Evolutionary conservation across 257 asterid species (phyloP).

Genomic region (Solanum chiquidenum): DNA sequence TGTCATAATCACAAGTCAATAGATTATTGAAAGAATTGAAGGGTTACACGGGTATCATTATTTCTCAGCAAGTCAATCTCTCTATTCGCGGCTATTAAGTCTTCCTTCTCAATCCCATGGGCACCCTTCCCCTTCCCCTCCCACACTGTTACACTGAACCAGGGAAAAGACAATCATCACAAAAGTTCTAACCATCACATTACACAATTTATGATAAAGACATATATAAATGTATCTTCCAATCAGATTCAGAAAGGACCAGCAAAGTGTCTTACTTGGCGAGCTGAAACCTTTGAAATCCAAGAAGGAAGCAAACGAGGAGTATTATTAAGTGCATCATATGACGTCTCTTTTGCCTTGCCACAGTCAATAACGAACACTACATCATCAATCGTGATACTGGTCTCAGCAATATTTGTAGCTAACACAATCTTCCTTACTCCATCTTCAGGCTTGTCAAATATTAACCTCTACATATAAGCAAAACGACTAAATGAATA

Average conservation of each 20-base stretch:
- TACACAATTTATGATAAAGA: background rate
- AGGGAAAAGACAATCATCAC: background rate
- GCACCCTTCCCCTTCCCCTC: background rate
- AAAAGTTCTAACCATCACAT: background rate
- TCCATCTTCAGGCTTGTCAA: conserved; percentile 72
- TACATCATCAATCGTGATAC: conserved; percentile 85
- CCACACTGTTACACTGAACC: background rate
- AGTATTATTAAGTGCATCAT: conserved; percentile 91
- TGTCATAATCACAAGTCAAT: background rate
- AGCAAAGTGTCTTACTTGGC: conserved; percentile 48
- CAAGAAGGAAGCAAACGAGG: conserved; percentile 95
- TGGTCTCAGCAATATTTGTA: conserved; percentile 95
- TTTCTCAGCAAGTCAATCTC: background rate
- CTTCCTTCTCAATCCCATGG: background rate
- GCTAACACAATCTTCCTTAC: conserved; percentile 79
- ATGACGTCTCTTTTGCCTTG: conserved; percentile 89
- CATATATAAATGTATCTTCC: background rate
- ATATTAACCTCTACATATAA: conserved; percentile 60
- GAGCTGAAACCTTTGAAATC: conserved; percentile 90
- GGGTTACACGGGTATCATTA: background rate
- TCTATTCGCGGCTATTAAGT: background rate
- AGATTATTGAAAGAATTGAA: background rate
- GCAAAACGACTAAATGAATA: background rate
- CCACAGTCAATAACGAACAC: conserved; percentile 90
- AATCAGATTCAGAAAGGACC: background rate